Evolutionary conservation across 208 protist species (phyloP).

Genomic region (Leishmania aethiopica): DNA sequence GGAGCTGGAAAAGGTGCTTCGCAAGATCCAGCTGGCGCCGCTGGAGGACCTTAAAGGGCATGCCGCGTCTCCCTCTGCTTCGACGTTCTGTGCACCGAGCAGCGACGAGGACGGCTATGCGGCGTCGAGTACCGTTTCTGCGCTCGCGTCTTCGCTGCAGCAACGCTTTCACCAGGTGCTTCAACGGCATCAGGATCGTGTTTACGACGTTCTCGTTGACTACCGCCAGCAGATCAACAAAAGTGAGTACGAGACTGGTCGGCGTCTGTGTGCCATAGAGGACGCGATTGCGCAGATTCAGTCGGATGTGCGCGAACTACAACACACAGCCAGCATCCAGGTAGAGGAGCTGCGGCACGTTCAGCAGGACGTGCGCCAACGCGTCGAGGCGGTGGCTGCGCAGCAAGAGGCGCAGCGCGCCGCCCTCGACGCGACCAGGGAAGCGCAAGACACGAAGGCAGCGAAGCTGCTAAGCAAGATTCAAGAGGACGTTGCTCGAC

Average conservation of each 20-base stretch:
- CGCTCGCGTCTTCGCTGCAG: not conserved
- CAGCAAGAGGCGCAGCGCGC: constrained; percentile 12
- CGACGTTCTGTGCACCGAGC: not conserved
- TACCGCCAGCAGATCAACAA: constrained; percentile 25
- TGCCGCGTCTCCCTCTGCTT: not conserved
- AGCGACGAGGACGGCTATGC: constrained; percentile 1
- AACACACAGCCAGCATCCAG: not conserved
- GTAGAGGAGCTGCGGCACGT: not conserved
- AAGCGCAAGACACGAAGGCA: not conserved
- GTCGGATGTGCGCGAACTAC: constrained; percentile 16
- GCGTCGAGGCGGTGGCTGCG: not conserved
- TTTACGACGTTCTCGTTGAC: constrained; percentile 27
- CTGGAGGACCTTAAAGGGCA: not conserved
- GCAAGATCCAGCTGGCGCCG: constrained; percentile 13
- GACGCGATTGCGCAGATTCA: constrained; percentile 8
- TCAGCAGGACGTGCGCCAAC: constrained; percentile 4
- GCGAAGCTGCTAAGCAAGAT: constrained; percentile 6
- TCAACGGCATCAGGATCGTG: constrained; percentile 19
- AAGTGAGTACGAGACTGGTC: constrained; percentile 13
- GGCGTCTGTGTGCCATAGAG: constrained; percentile 20
- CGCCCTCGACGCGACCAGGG: not conserved
- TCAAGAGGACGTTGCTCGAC: constrained; percentile 6
- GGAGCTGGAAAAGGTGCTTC: constrained; percentile 27
- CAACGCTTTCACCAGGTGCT: constrained; percentile 4
- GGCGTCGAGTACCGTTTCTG: not conserved